Conservation (phyloP, 2,329 filamentous ascomycete species). For the Pezicula radicicola region DNA sequence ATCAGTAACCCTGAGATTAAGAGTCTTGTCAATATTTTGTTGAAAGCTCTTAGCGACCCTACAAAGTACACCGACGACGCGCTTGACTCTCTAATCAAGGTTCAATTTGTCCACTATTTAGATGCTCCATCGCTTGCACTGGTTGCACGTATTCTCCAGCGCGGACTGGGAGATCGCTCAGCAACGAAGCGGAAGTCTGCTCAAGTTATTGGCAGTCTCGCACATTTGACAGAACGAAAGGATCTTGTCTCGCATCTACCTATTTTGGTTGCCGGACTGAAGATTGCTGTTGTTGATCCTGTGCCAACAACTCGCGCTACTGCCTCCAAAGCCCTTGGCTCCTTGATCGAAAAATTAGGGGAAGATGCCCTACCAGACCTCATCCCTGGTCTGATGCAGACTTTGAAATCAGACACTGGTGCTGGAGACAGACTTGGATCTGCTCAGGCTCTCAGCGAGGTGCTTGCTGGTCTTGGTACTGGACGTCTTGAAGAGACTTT, state of each 20-base stretch:
- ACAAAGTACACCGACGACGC: constrained; percentile 97
- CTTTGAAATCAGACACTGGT: constrained; percentile 93
- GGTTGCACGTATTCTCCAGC: constrained; percentile 91
- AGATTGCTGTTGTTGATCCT: constrained; percentile 86
- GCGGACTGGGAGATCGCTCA: constrained; percentile 85
- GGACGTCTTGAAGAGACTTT: constrained; percentile 90
- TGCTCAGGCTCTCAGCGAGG: constrained; percentile 93
- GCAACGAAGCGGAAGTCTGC: constrained; percentile 94
- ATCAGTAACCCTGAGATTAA: constrained; percentile 98
- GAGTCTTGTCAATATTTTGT: constrained; percentile 81
- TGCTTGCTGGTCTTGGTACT: constrained; percentile 91
- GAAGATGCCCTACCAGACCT: constrained; percentile 96
- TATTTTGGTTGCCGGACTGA: constrained; percentile 86
- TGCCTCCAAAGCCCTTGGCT: constrained; percentile 91
- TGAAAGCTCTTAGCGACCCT: constrained; percentile 95
- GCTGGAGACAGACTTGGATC: constrained; percentile 95
- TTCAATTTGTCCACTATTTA: constrained; percentile 98
- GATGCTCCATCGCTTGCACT: constrained; percentile 93
- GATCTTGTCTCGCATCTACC: constrained; percentile 89
- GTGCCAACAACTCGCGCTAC: constrained; percentile 96
- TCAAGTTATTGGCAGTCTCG: constrained; percentile 96
- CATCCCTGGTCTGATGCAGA: constrained; percentile 96
- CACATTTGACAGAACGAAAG: constrained; percentile 94
- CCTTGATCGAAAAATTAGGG: constrained; percentile 95
- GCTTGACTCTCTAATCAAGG: constrained; percentile 89